Evolutionary conservation across 176 grass and related monocot species (phyloP).

Genomic region (Aegilops tauschii): DNA sequence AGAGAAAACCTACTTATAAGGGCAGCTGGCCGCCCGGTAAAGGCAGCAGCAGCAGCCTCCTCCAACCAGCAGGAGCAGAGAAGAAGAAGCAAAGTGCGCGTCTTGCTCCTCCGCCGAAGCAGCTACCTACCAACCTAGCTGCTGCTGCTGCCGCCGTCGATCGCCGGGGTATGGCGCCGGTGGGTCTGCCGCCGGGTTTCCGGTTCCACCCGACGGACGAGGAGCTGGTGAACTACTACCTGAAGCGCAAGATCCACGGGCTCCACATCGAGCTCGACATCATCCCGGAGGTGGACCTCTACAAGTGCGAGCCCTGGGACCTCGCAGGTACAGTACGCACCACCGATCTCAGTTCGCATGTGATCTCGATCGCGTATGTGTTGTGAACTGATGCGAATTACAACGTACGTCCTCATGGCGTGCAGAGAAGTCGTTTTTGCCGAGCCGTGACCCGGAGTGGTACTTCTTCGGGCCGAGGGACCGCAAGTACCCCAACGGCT

Average conservation of each 20-base stretch:
- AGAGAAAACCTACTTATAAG: conserved; percentile 57
- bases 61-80: conserved; percentile 13
- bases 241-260: conserved; percentile 98
- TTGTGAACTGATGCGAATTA: too few species aligned
- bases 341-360: not conserved
- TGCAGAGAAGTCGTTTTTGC: conserved; percentile 95
- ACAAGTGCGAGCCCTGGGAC: conserved; percentile 99
- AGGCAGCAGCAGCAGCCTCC: conserved; percentile 49
- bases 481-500: conserved; percentile 85
- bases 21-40: conserved; percentile 35
- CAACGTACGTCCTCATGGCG: not conserved
- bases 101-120: conserved; percentile 22
- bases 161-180: conserved; percentile 63
- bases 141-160: not conserved
- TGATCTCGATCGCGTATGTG: not conserved
- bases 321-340: conserved; percentile 49
- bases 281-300: conserved; percentile 96
- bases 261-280: conserved; percentile 93
- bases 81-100: conserved; percentile 54
- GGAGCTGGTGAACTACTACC: conserved; percentile 98
- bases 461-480: conserved; percentile 97
- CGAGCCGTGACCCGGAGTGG: conserved; percentile 97
- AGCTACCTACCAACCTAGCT: not conserved
- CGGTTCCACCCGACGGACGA: conserved; percentile 93
- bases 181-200: conserved; percentile 94